Conservation (phyloP, 2,329 filamentous ascomycete genomes). For the Botryotinia calthae region DNA sequence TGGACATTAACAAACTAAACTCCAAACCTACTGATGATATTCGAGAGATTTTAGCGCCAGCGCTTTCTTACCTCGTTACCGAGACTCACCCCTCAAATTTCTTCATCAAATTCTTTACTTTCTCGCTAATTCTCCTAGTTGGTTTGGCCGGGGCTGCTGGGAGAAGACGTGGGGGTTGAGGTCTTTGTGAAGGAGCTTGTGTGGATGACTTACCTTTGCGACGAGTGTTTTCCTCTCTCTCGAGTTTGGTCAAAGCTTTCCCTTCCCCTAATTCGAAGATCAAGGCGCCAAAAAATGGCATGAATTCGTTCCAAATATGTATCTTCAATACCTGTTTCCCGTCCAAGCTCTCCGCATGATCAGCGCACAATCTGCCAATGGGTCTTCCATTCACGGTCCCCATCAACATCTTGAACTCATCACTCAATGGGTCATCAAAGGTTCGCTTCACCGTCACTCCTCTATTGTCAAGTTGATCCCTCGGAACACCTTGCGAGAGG, state of each 20-base stretch:
- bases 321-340: not conserved
- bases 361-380: not conserved
- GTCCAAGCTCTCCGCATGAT: not conserved
- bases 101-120: not conserved
- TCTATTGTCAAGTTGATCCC: fast-evolving
- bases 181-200: not conserved
- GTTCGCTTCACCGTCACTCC: not conserved
- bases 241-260: not conserved
- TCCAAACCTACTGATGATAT: not conserved
- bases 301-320: not conserved
- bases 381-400: not conserved
- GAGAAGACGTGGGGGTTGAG: not conserved
- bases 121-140: not conserved
- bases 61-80: not conserved
- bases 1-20: not conserved
- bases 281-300: not conserved
- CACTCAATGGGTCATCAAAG: not conserved
- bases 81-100: not conserved
- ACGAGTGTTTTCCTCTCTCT: not conserved
- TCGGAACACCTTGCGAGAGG: not conserved
- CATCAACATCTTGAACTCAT: not conserved
- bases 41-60: not conserved
- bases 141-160: not conserved
- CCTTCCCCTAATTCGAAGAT: not conserved
- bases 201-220: not conserved